Percentiles rank a stretch among this genome's conserved stretches.
Evolutionary conservation across 805 yeast species (phyloP).

Genomic region (Kodamaea jinghongensis): DNA sequence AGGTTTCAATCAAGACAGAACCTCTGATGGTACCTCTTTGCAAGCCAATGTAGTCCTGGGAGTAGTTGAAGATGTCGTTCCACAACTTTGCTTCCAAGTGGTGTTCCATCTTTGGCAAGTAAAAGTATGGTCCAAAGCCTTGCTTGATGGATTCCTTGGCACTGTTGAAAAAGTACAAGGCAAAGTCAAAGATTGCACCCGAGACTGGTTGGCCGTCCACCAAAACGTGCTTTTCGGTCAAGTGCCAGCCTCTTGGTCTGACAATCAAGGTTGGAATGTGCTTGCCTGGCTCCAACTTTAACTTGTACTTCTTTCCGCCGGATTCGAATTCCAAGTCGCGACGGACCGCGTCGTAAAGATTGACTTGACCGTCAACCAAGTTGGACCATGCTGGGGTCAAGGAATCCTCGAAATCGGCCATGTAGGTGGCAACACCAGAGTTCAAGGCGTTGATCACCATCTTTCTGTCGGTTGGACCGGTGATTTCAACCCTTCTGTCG

Average conservation of each 20-base stretch:
- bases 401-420: constrained; percentile 86
- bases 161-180: constrained; percentile 72
- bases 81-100: constrained; percentile 79
- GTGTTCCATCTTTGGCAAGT: constrained; percentile 84
- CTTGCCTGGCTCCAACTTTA: constrained; percentile 46
- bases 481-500: constrained; percentile 76
- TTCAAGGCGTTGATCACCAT: constrained; percentile 82
- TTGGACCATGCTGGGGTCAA: constrained; percentile 82
- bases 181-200: constrained; percentile 78
- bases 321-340: constrained; percentile 48
- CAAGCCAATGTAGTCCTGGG: constrained; percentile 68
- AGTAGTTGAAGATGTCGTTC: constrained; percentile 75
- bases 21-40: constrained; percentile 79
- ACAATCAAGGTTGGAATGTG: constrained; percentile 76
- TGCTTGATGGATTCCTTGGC: constrained; percentile 58
- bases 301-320: constrained; percentile 44
- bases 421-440: constrained; percentile 74
- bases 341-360: constrained; percentile 73
- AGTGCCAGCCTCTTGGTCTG: constrained; percentile 89
- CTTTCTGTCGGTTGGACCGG: constrained; percentile 83
- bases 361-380: constrained; percentile 77
- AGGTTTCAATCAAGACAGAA: constrained; percentile 76
- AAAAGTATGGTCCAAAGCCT: constrained; percentile 80
- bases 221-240: constrained; percentile 67
- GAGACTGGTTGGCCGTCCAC: constrained; percentile 75